phyloP scores from a whole-genome alignment of 164 flowering plant species.

The Tetrastigma voinierianum region DNA sequence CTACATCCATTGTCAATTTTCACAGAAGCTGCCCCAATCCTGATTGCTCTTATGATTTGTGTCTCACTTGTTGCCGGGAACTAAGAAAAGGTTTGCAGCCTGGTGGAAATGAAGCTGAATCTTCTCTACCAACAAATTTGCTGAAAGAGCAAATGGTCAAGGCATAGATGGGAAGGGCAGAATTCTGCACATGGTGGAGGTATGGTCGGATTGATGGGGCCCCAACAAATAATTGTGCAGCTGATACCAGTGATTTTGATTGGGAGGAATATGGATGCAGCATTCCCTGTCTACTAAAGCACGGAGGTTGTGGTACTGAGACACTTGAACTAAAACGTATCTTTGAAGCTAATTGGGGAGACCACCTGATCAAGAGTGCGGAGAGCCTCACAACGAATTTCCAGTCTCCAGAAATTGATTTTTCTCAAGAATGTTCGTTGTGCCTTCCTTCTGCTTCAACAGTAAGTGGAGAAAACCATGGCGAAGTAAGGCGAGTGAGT shows the following conservation, averaged over 20 bases:
- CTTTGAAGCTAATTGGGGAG: constrained; percentile 48
- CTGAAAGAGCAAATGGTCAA: constrained; percentile 20
- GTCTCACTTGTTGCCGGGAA: constrained; percentile 72
- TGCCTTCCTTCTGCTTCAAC: constrained; percentile 23
- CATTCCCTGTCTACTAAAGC: constrained; percentile 70
- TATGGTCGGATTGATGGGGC: constrained; percentile 21
- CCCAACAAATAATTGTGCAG: constrained; percentile 5
- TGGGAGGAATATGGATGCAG: constrained; percentile 39
- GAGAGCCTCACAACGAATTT: constrained; percentile 37
- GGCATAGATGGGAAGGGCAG: constrained; percentile 13
- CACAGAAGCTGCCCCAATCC: constrained; percentile 71
- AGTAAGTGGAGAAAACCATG: constrained; percentile 9
- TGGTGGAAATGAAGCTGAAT: constrained; percentile 37
- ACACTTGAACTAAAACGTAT: constrained; percentile 49
- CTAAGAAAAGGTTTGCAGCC: constrained; percentile 46
- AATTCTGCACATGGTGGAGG: constrained; percentile 5
- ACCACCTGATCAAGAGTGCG: constrained; percentile 41
- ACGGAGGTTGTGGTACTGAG: constrained; percentile 72
- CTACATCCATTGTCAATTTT: constrained; percentile 70
- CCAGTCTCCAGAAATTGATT: constrained; percentile 26
- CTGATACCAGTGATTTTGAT: constrained; percentile 17
- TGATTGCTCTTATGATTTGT: constrained; percentile 73
- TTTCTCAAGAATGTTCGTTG: constrained; percentile 37
- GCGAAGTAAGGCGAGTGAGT: constrained; percentile 55
- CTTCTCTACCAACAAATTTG: constrained; percentile 21